Conservation (phyloP, 305 asterid genomes). For the Solanum chacoense region DNA sequence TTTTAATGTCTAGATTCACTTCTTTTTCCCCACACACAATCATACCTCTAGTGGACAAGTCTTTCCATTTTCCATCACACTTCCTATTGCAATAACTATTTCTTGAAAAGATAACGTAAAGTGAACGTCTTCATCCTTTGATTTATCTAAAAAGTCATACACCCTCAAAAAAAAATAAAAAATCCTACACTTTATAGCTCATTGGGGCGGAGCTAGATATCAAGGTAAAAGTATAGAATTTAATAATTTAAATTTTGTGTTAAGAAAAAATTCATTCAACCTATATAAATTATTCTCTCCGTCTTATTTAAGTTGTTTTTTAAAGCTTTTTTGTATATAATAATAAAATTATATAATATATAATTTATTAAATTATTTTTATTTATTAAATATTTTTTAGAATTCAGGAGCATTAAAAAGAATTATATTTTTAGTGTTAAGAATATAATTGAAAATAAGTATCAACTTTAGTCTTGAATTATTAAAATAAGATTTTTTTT, state of each 20-base stretch:
- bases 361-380: too few species aligned
- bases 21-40: constrained; percentile 23
- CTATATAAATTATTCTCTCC: too few species aligned
- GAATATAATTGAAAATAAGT: too few species aligned
- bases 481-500: too few species aligned
- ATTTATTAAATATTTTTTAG: not conserved
- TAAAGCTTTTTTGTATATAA: not conserved
- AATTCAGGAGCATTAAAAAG: not conserved
- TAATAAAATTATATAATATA: not conserved
- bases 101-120: constrained; percentile 50
- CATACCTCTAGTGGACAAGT: constrained; percentile 25
- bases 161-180: not conserved
- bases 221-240: not conserved
- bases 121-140: constrained; percentile 32
- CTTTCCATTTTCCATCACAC: constrained; percentile 41
- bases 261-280: too few species aligned
- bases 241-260: not conserved
- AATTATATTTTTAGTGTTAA: not conserved
- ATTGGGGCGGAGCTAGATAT: too few species aligned
- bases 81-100: constrained; percentile 32
- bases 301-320: too few species aligned
- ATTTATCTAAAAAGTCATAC: constrained; percentile 16
- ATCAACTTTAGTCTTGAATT: too few species aligned
- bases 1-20: constrained; percentile 6
- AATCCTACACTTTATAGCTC: not conserved